phyloP scores from a whole-genome alignment of 2,329 filamentous ascomycete genomes.

The Rutstroemia sp. region DNA sequence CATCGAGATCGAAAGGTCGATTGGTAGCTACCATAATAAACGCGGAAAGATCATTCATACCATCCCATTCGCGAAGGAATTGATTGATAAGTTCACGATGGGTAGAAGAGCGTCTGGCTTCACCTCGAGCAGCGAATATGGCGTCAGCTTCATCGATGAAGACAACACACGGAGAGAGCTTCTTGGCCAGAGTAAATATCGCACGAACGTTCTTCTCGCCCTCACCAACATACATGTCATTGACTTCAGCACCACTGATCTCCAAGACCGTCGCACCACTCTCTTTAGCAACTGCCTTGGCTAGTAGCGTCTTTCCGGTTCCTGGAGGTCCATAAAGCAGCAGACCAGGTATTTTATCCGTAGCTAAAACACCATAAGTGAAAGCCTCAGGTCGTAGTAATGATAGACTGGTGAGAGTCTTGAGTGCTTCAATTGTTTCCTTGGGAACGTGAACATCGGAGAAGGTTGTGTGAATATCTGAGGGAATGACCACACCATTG shows the following conservation, averaged over 20 bases:
- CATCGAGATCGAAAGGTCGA: conserved; percentile 88
- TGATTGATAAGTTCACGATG: conserved; percentile 93
- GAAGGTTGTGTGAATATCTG: conserved; percentile 81
- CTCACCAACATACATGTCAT: conserved; percentile 94
- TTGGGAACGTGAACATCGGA: conserved; percentile 74
- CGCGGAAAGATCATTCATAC: conserved; percentile 70
- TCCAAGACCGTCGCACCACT: conserved; percentile 71
- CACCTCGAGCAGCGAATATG: conserved; percentile 70
- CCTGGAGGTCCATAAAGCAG: conserved; percentile 84
- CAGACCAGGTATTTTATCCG: conserved; percentile 83
- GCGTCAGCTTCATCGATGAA: conserved; percentile 97
- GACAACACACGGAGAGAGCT: conserved; percentile 84
- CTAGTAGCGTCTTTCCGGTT: conserved; percentile 64
- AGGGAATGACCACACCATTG: conserved; percentile 71
- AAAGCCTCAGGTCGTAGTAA: conserved; percentile 90
- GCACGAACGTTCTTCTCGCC: conserved; percentile 94
- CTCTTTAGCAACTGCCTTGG: conserved; percentile 62
- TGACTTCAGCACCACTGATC: conserved; percentile 82
- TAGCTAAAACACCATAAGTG: conserved; percentile 85
- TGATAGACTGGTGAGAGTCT: conserved; percentile 81
- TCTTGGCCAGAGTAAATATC: conserved; percentile 84
- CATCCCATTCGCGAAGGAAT: conserved; percentile 95
- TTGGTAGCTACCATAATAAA: conserved; percentile 99
- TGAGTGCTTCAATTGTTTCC: conserved; percentile 80
- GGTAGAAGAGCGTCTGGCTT: not conserved